Evolutionary conservation across 2,329 filamentous ascomycete genomes (phyloP).

Genomic region (Didymella keratinophila): DNA sequence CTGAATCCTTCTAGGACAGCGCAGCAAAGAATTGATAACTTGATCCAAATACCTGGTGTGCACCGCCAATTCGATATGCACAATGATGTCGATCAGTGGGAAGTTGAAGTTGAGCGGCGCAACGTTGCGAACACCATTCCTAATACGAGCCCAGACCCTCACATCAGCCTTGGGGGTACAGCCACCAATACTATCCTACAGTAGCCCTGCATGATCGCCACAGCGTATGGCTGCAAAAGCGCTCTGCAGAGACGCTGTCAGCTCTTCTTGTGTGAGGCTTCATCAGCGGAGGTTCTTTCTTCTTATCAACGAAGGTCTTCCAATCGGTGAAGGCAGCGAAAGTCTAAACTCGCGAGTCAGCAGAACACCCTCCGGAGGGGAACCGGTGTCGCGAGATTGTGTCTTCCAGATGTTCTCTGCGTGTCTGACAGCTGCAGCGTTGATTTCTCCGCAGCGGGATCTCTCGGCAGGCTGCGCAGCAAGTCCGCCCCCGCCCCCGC

Average conservation of each 20-base stretch:
- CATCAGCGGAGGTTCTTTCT: slow-evolving; percentile 11
- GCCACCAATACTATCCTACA: slow-evolving; percentile 51
- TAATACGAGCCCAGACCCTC: slow-evolving; percentile 17
- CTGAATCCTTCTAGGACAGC: slow-evolving; percentile 22
- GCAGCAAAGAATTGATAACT: not conserved
- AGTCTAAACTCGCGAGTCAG: slow-evolving; percentile 16
- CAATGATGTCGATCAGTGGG: slow-evolving; percentile 12
- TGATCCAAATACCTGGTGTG: not conserved
- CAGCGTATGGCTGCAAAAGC: slow-evolving; percentile 30
- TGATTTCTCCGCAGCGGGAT: slow-evolving; percentile 31
- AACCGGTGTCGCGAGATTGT: slow-evolving; percentile 24
- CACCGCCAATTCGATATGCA: slow-evolving; percentile 4
- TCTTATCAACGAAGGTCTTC: slow-evolving; percentile 27
- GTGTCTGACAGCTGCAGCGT: slow-evolving; percentile 20
- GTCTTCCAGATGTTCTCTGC: slow-evolving; percentile 2
- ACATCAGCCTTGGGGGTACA: slow-evolving; percentile 33
- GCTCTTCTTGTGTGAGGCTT: slow-evolving; percentile 26
- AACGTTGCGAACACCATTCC: slow-evolving; percentile 23
- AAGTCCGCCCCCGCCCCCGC: slow-evolving; percentile 25
- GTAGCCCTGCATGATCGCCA: slow-evolving; percentile 49
- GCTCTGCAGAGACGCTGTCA: slow-evolving; percentile 32
- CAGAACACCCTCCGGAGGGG: slow-evolving; percentile 25
- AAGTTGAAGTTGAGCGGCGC: slow-evolving; percentile 5
- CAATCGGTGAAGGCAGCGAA: slow-evolving; percentile 16
- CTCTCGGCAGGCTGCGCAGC: slow-evolving; percentile 22